A percentile compares a stretch with the other conserved stretches of the same genome.
These are phyloP conservation scores for Trifolium fragiferum DNA, from an alignment of 306 rosid species.

Conservation along the genomic window DNA sequence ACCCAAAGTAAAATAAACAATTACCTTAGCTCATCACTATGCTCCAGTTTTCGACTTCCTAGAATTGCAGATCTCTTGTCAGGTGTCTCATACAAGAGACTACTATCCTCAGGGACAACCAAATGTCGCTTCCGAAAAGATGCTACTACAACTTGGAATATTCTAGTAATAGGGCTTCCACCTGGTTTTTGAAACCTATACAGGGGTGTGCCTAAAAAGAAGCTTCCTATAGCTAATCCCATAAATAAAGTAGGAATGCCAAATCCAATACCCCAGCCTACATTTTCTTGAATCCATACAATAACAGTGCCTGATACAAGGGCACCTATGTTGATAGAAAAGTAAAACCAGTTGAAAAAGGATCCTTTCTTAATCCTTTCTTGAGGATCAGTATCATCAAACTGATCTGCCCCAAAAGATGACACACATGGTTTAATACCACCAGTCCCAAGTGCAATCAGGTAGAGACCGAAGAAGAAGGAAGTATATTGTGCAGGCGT, in stretches of 20 bases:
- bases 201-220: conserved; percentile 80
- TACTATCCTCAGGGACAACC: conserved; percentile 70
- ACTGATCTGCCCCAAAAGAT: conserved; percentile 95
- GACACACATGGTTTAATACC: conserved; percentile 98
- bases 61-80: conserved; percentile 77
- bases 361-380: conserved; percentile 93
- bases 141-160: conserved; percentile 94
- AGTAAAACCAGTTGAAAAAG: conserved; percentile 96
- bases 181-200: conserved; percentile 97
- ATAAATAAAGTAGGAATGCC: conserved; percentile 92
- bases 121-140: conserved; percentile 67
- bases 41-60: conserved; percentile 89
- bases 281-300: conserved; percentile 95
- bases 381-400: conserved; percentile 84
- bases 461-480: conserved; percentile 88
- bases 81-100: conserved; percentile 74
- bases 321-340: conserved; percentile 90
- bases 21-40: conserved; percentile 80
- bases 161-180: conserved; percentile 90
- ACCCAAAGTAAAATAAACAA: conserved; percentile 27
- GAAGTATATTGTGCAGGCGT: conserved; percentile 75
- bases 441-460: conserved; percentile 97
- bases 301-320: conserved; percentile 78
- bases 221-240: conserved; percentile 80
- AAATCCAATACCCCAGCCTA: conserved; percentile 97